phyloP scores from a whole-genome alignment of 257 asterid genomes.

The Osmanthus fragrans region DNA sequence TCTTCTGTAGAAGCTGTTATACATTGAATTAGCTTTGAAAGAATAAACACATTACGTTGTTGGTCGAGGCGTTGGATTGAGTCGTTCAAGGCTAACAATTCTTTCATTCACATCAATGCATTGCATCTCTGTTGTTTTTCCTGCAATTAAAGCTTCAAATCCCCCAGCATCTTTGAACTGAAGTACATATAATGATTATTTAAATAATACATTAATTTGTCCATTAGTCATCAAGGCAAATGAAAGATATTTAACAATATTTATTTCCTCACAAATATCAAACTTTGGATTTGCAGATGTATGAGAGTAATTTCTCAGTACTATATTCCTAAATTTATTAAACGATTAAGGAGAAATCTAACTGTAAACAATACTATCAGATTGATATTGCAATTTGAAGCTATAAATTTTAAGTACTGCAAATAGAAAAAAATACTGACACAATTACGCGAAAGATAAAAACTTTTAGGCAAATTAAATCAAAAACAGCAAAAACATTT shows the following conservation, averaged over 20 bases:
- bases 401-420: background rate
- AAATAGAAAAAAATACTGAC: background rate
- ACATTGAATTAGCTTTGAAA: background rate
- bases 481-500: background rate
- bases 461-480: background rate
- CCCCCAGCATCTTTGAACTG: constrained; percentile 89
- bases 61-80: constrained; percentile 86
- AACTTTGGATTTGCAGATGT: no score
- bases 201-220: background rate
- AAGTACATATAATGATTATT: constrained; percentile 14
- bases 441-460: background rate
- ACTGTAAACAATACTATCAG: no score
- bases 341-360: no score
- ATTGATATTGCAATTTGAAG: background rate
- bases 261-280: background rate
- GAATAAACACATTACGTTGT: constrained; percentile 74
- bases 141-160: constrained; percentile 64
- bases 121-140: constrained; percentile 59
- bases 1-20: constrained; percentile 15
- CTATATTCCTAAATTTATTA: no score
- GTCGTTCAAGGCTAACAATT: constrained; percentile 73
- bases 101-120: constrained; percentile 75
- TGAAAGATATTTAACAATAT: background rate
- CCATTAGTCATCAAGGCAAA: background rate
- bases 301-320: no score